Evolutionary conservation across 257 asterid genomes (phyloP), one percentile per base, ranked within the genome.

Genomic region (Capsicum baccatum): DNA sequence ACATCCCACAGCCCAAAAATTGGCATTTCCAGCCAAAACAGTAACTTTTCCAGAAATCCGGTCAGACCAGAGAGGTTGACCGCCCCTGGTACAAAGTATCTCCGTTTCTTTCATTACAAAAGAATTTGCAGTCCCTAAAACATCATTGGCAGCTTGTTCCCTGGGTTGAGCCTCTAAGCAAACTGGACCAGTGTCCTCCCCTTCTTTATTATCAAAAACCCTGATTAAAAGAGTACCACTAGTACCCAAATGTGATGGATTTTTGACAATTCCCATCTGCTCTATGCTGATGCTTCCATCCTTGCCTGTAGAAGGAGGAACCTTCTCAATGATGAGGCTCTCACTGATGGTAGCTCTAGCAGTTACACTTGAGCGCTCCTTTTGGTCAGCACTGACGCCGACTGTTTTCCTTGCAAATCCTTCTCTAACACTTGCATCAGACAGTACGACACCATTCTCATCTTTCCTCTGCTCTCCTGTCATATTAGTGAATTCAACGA

Each of bases 1-100:
- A 91, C 97, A 94, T 13, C 99, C 98, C 63, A 93, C 97, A 48
- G 97, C 98, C 99, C 99, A 97, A 83, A 97, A 97, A 92, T 97
- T 95, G 55, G 92, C 88, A 92, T 97, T 97, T 83, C 99, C 99
- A 87, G 98, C 97, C 90, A 95, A 90, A 83, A 95, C 98, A 10
- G 97, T 92, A 59, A 95, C 97, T 87, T 92, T 94, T 33, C 97
- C 99, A 44, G 95, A 93, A 14, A 97, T 91, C 84, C 96, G 90
- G 84, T 97, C 99, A 35, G 98, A 92, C 99, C 99, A 97, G 81
- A 97, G 92, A 62, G 83, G 90, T 82, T 91, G 92, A 83, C 90
- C 85, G 42, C 94, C 97, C 85, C 86, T 87, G 58, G 91, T 88
- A 86, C 98, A 94, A 85, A 90, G 48, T 86, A 97, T 86, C 83